A percentile compares a stretch with the other conserved stretches of the same genome.
Conservation (phyloP, 2,329 filamentous ascomycete species). For the Penicillium capsulatum region DNA sequence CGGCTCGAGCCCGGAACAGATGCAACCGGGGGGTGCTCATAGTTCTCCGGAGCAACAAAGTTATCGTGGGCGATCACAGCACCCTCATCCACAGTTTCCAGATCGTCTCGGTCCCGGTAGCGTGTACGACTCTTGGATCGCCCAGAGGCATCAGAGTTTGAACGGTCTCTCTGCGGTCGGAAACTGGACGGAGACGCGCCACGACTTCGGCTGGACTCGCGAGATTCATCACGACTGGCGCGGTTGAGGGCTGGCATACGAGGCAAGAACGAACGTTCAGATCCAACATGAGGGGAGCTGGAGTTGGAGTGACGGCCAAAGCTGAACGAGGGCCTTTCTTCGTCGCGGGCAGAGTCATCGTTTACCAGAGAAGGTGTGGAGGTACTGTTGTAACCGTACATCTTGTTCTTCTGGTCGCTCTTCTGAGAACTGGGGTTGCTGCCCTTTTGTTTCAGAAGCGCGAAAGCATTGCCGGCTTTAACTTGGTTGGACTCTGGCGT, state of each 20-base stretch:
- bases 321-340: conserved; percentile 29
- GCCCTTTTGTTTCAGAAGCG: conserved; percentile 43
- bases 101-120: conserved; percentile 53
- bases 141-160: conserved; percentile 51
- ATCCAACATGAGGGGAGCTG: conserved; percentile 36
- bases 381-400: conserved; percentile 40
- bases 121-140: conserved; percentile 53
- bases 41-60: conserved; percentile 24
- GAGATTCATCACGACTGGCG: conserved; percentile 33
- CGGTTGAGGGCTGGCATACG: conserved; percentile 26
- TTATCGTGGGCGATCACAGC: conserved; percentile 31
- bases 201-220: conserved; percentile 35
- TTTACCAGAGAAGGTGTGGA: conserved; percentile 35
- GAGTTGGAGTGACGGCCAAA: conserved; percentile 37
- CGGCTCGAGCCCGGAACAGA: conserved; percentile 36
- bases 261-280: conserved; percentile 27
- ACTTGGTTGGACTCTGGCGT: conserved; percentile 31
- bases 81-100: conserved; percentile 50
- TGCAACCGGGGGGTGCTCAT: conserved; percentile 20
- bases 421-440: conserved; percentile 31
- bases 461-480: conserved; percentile 42
- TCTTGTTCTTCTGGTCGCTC: conserved; percentile 38
- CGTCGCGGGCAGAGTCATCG: conserved; percentile 38
- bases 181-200: conserved; percentile 38
- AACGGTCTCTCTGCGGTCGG: conserved; percentile 48